Evolutionary conservation across 1,139 yeast species (phyloP).

Genomic region (Yarrowia galli): DNA sequence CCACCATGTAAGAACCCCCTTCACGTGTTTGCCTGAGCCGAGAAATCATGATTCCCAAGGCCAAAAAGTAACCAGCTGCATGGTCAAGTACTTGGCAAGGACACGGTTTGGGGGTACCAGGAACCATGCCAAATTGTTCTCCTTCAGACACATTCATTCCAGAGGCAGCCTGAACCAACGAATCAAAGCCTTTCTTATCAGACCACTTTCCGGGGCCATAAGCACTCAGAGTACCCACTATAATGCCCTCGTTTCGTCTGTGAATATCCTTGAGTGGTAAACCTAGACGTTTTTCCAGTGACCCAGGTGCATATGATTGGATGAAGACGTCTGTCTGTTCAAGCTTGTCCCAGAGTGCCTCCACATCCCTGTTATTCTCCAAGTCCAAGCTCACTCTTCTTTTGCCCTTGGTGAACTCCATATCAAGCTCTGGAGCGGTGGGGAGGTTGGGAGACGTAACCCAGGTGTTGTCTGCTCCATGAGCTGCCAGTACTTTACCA

Average conservation of each 20-base stretch:
- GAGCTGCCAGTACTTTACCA: slow-evolving; percentile 14
- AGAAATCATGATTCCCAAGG: slow-evolving; percentile 2
- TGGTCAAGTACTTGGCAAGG: slow-evolving; percentile 29
- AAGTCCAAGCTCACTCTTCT: slow-evolving; percentile 2
- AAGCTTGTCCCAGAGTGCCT: background rate
- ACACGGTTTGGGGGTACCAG: background rate
- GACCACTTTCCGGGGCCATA: slow-evolving; percentile 13
- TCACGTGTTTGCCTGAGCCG: slow-evolving; percentile 19
- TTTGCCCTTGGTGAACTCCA: slow-evolving; percentile 29
- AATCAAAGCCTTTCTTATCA: slow-evolving; percentile 8
- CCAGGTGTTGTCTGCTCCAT: slow-evolving; percentile 13
- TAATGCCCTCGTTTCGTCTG: background rate
- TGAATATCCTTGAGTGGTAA: background rate
- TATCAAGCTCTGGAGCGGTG: slow-evolving; percentile 1
- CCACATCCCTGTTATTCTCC: background rate
- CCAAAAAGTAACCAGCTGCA: slow-evolving; percentile 29
- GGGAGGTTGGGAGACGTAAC: slow-evolving; percentile 13
- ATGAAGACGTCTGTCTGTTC: slow-evolving; percentile 4
- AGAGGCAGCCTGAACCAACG: slow-evolving; percentile 16
- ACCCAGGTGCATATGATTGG: slow-evolving; percentile 30
- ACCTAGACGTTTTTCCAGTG: slow-evolving; percentile 1
- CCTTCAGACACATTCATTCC: slow-evolving; percentile 21
- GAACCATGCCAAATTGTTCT: background rate
- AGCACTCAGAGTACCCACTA: slow-evolving; percentile 18
- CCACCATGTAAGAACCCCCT: slow-evolving; percentile 10